A percentile compares a stretch with the other conserved stretches of the same genome.
Conservation (phyloP, 2,329 filamentous ascomycete genomes). For the Aspergillus quadrilineatus region DNA sequence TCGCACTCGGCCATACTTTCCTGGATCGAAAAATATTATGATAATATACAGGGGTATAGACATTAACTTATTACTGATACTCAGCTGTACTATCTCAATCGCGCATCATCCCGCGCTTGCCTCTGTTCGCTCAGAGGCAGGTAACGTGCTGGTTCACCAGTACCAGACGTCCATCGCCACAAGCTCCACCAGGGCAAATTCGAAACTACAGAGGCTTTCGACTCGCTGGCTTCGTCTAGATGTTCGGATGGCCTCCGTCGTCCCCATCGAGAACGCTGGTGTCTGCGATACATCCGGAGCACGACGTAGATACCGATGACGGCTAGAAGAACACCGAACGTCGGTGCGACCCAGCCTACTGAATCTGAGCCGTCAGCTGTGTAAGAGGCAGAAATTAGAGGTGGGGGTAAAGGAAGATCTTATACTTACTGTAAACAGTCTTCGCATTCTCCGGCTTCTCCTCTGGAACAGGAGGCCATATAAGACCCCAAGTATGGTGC, state of each 20-base stretch:
- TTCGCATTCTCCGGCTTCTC: not conserved
- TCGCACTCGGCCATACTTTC: not conserved
- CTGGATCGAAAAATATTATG: not conserved
- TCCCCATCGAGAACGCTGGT: conserved; percentile 4
- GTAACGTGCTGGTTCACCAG: conserved; percentile 21
- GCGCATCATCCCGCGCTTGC: not conserved
- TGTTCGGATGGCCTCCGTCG: conserved; percentile 16
- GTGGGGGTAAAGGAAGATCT: too few species aligned
- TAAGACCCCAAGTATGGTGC: conserved; percentile 19
- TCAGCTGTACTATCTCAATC: not conserved
- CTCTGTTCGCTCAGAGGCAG: conserved; percentile 27
- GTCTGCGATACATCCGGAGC: conserved; percentile 15
- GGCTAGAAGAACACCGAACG: conserved; percentile 11
- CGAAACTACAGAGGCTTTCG: conserved; percentile 16
- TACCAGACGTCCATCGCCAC: conserved; percentile 27
- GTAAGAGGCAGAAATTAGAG: not conserved
- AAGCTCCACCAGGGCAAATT: conserved; percentile 34
- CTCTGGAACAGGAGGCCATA: conserved; percentile 2
- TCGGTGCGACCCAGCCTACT: conserved; percentile 18
- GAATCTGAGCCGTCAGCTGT: conserved; percentile 4
- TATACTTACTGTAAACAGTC: conserved; percentile 14
- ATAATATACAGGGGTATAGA: not conserved
- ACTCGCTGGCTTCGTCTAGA: conserved; percentile 19
- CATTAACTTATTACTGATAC: not conserved
- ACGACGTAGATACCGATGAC: conserved; percentile 13